Conservation (phyloP, 495 filamentous ascomycete genomes). For the Penicillium soppii region DNA sequence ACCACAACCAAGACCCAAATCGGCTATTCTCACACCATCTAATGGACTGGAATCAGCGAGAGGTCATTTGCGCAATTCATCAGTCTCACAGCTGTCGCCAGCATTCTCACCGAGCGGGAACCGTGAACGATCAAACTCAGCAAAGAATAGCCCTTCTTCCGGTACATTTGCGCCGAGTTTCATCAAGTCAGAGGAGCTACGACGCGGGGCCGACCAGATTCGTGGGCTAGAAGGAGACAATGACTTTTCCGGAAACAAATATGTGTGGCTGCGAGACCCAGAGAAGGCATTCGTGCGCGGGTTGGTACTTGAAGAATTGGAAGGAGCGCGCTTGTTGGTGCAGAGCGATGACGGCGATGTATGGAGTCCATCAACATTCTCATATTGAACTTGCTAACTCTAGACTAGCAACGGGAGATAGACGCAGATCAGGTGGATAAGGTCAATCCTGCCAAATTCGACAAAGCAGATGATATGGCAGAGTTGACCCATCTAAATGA, state of each 20-base stretch:
- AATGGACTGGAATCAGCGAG: slow-evolving; percentile 34
- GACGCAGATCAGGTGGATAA: slow-evolving; percentile 88
- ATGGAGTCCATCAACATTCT: slow-evolving; percentile 25
- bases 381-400: neutral
- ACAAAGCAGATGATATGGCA: slow-evolving; percentile 99
- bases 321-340: slow-evolving; percentile 66
- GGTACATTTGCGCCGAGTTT: slow-evolving; percentile 94
- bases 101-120: slow-evolving; percentile 22
- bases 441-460: slow-evolving; percentile 98
- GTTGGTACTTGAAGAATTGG: slow-evolving; percentile 81
- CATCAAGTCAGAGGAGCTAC: slow-evolving; percentile 79
- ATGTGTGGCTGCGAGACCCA: slow-evolving; percentile 92
- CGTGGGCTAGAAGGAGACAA: slow-evolving; percentile 87
- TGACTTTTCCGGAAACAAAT: slow-evolving; percentile 98
- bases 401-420: slow-evolving; percentile 75
- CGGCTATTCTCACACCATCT: slow-evolving; percentile 63
- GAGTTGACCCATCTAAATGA: slow-evolving; percentile 98
- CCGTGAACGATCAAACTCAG: slow-evolving; percentile 60
- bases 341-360: slow-evolving; percentile 94
- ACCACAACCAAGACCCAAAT: slow-evolving; percentile 62
- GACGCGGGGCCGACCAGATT: slow-evolving; percentile 64
- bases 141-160: slow-evolving; percentile 51
- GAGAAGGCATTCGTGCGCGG: slow-evolving; percentile 87
- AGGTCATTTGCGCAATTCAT: slow-evolving; percentile 55
- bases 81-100: slow-evolving; percentile 48